Evolutionary conservation across 2,329 filamentous ascomycete genomes (phyloP).

Genomic region (Lachnellula hyalina): DNA sequence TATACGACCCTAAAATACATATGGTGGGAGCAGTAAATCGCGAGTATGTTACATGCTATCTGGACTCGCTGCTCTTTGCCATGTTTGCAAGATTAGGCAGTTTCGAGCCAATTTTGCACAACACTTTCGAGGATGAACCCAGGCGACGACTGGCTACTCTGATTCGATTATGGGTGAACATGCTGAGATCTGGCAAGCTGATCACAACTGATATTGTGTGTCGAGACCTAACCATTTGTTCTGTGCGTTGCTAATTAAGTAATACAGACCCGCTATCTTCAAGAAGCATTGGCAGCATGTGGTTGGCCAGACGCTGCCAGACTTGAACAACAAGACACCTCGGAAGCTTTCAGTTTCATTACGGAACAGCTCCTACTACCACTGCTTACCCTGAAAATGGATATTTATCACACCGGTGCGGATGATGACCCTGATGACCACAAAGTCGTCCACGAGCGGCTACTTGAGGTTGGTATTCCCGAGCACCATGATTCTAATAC

Average conservation of each 20-base stretch:
- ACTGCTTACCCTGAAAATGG: slow-evolving; percentile 84
- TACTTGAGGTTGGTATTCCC: slow-evolving; percentile 88
- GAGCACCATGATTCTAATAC: slow-evolving; percentile 57
- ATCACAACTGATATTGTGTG: slow-evolving; percentile 79
- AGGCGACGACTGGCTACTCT: slow-evolving; percentile 71
- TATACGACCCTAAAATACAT: slow-evolving; percentile 64
- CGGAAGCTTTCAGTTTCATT: slow-evolving; percentile 92
- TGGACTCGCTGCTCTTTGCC: slow-evolving; percentile 86
- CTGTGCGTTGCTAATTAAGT: slow-evolving; percentile 11
- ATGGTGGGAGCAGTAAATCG: slow-evolving; percentile 86
- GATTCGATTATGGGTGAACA: slow-evolving; percentile 86
- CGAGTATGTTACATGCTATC: slow-evolving; percentile 83
- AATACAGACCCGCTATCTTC: slow-evolving; percentile 69
- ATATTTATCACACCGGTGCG: slow-evolving; percentile 88
- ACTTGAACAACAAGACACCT: slow-evolving; percentile 87
- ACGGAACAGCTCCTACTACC: slow-evolving; percentile 85
- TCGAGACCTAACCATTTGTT: slow-evolving; percentile 1
- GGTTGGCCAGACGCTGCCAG: slow-evolving; percentile 79
- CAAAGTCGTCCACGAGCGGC: slow-evolving; percentile 86
- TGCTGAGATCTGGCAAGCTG: slow-evolving; percentile 77
- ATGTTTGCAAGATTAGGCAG: slow-evolving; percentile 91
- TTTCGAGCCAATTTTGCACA: slow-evolving; percentile 89
- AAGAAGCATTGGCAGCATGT: slow-evolving; percentile 75
- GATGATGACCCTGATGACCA: slow-evolving; percentile 81
- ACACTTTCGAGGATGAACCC: slow-evolving; percentile 65